Evolutionary conservation across 2,329 filamentous ascomycete genomes (phyloP).

Genomic region (Chaetomiaceae sp.): DNA sequence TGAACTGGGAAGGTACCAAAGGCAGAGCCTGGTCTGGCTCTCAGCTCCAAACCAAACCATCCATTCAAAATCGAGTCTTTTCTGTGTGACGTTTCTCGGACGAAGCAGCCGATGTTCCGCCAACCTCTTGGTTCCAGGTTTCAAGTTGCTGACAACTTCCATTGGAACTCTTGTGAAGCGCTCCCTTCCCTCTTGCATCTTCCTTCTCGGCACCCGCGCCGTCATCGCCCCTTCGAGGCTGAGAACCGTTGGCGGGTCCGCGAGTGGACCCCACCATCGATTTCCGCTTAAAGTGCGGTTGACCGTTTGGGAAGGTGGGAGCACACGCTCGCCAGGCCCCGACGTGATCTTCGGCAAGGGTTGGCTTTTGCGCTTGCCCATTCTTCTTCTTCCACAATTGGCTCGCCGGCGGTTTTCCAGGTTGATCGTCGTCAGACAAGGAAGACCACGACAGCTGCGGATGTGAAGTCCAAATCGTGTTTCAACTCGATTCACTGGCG

Average conservation of each 20-base stretch:
- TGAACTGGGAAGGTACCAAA: conserved; percentile 19
- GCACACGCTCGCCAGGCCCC: not conserved
- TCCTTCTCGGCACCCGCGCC: conserved; percentile 9
- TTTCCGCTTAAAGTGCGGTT: conserved; percentile 4
- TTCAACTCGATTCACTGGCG: too few relatives aligned
- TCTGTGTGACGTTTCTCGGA: not conserved
- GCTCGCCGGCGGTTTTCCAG: not conserved
- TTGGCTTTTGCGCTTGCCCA: not conserved
- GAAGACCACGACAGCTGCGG: conserved; percentile 11
- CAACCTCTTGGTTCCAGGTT: too few relatives aligned
- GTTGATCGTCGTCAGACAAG: conserved; percentile 18
- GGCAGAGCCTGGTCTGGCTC: not conserved
- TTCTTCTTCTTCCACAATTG: conserved; percentile 1
- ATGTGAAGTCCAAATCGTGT: too few relatives aligned
- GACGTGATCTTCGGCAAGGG: conserved; percentile 14
- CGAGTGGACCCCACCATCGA: conserved; percentile 16
- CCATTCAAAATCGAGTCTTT: too few relatives aligned
- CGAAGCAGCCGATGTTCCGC: not conserved
- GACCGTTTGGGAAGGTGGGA: conserved; percentile 23
- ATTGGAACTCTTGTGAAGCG: not conserved
- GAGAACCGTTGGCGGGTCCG: conserved; percentile 15
- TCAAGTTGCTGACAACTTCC: too few relatives aligned
- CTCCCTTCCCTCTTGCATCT: not conserved
- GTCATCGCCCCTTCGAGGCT: conserved; percentile 10
- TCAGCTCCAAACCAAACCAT: not conserved